phyloP scores from a whole-genome alignment of 257 asterid species.

The Solanum paucissectum region DNA sequence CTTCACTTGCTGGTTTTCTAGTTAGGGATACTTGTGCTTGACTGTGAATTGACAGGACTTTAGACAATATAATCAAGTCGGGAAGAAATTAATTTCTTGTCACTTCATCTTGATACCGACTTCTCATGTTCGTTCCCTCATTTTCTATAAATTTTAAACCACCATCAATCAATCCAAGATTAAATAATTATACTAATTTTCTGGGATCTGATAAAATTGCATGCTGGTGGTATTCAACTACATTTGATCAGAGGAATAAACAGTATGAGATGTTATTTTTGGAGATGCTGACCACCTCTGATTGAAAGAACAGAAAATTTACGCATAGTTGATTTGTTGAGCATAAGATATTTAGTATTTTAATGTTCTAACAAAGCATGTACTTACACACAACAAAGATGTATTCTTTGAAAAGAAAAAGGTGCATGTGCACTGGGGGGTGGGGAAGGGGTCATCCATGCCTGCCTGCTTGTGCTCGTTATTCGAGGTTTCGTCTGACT shows the following conservation, averaged over 20 bases:
- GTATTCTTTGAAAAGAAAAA: not conserved
- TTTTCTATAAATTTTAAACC: not conserved
- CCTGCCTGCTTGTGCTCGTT: not conserved
- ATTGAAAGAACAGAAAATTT: not conserved
- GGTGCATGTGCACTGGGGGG: not conserved
- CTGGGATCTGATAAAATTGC: not conserved
- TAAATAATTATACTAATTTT: not conserved
- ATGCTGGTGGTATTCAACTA: not conserved
- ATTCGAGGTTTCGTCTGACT: not conserved
- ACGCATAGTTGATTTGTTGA: not conserved
- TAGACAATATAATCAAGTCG: not conserved
- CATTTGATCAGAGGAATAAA: not conserved
- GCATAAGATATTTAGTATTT: not conserved
- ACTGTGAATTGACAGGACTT: not conserved
- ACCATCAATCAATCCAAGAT: not conserved
- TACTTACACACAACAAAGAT: not conserved
- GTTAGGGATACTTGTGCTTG: not conserved
- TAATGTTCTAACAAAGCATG: not conserved
- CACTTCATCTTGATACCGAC: not conserved
- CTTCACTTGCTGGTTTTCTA: not conserved
- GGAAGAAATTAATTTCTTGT: not conserved
- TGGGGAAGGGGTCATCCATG: not conserved
- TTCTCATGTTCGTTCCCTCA: not conserved
- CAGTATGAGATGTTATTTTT: not conserved
- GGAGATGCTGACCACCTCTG: not conserved